phyloP scores from a whole-genome alignment of 257 asterid species.

The Capsicum pubescens region DNA sequence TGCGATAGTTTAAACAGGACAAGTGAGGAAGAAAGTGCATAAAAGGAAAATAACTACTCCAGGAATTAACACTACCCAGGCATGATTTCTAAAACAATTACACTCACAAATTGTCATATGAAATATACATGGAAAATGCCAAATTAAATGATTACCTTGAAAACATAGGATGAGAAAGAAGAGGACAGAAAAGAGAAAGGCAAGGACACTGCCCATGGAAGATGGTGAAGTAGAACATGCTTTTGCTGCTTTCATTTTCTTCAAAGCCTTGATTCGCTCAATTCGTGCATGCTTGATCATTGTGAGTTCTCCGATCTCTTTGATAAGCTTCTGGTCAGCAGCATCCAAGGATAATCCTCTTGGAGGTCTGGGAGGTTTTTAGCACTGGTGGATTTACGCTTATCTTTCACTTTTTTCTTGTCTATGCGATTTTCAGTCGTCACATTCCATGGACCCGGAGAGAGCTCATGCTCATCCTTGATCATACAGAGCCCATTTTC shows the following conservation, averaged over 20 bases:
- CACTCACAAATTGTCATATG: neutral
- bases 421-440: slow-evolving; percentile 24
- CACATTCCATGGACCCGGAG: slow-evolving; percentile 34
- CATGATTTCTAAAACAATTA: neutral
- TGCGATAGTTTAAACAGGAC: neutral
- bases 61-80: neutral
- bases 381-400: slow-evolving; percentile 55
- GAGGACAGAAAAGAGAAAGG: slow-evolving; percentile 68
- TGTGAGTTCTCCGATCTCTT: slow-evolving; percentile 74
- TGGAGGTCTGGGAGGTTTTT: slow-evolving; percentile 88
- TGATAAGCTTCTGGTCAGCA: slow-evolving; percentile 83
- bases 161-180: slow-evolving; percentile 68
- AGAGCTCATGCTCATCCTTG: slow-evolving; percentile 37
- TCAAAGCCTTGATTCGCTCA: slow-evolving; percentile 77
- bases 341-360: slow-evolving; percentile 75
- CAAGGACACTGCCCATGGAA: slow-evolving; percentile 56
- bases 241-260: slow-evolving; percentile 71
- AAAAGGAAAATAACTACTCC: neutral
- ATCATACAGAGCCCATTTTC: slow-evolving; percentile 33
- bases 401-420: slow-evolving; percentile 59
- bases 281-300: slow-evolving; percentile 75
- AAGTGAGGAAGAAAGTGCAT: neutral
- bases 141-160: slow-evolving; percentile 56
- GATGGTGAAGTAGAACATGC: slow-evolving; percentile 41
- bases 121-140: neutral